Evolutionary conservation across 2,329 filamentous ascomycete species (phyloP).

Genomic region (Monosporascus sp.): DNA sequence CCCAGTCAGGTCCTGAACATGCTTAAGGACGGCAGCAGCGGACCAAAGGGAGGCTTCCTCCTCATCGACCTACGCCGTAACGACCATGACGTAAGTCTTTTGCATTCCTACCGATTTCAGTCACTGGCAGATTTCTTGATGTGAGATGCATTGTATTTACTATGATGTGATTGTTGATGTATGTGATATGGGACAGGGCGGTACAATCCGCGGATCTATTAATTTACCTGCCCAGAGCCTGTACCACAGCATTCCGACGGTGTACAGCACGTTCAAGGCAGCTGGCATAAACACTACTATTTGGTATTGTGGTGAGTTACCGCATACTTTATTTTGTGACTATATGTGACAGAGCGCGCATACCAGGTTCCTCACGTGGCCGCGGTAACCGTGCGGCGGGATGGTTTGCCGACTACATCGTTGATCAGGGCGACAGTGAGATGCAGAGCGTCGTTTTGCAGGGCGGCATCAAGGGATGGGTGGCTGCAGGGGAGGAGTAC

Average conservation of each 20-base stretch:
- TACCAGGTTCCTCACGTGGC: conserved; percentile 44
- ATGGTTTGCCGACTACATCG: conserved; percentile 51
- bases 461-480: conserved; percentile 54
- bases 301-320: conserved; percentile 42
- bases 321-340: neutral
- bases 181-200: conserved; percentile 36
- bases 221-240: conserved; percentile 46
- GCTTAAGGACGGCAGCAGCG: too few relatives aligned
- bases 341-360: too few relatives aligned
- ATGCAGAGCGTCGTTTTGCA: conserved; percentile 45
- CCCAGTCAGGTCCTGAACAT: too few relatives aligned
- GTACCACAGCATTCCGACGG: conserved; percentile 34
- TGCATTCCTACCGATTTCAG: neutral
- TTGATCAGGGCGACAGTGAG: conserved; percentile 30
- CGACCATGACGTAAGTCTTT: conserved; percentile 32
- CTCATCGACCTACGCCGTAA: conserved; percentile 37
- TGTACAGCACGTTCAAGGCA: conserved; percentile 38
- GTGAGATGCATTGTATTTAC: too few relatives aligned
- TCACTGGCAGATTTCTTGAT: too few relatives aligned
- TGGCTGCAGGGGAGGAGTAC: conserved; percentile 40
- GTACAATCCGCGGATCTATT: conserved; percentile 50
- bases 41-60: conserved; percentile 15
- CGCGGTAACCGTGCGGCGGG: conserved; percentile 49
- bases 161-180: too few relatives aligned
- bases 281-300: conserved; percentile 37